phyloP scores from a whole-genome alignment of 1,284 basidiomycete species.

The Malassezia sp. region DNA sequence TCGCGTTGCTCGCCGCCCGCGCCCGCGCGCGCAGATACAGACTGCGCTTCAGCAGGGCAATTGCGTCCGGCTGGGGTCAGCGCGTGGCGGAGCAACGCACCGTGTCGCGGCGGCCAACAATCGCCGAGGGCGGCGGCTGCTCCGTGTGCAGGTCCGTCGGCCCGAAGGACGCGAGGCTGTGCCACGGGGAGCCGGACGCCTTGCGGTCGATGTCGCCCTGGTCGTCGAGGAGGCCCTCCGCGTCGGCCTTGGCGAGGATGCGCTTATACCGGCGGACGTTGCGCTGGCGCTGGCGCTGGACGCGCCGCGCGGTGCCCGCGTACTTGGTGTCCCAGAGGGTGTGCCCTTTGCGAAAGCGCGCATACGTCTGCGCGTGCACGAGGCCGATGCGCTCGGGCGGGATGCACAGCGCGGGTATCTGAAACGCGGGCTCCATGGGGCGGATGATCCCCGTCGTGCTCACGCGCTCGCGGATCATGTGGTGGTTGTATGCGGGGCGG shows the following conservation, averaged over 20 bases:
- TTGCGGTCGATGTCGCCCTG: constrained; percentile 1
- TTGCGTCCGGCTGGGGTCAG: constrained; percentile 6
- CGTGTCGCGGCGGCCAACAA: constrained; percentile 25
- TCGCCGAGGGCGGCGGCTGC: constrained; percentile 23
- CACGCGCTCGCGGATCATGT: constrained; percentile 78
- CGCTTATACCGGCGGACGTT: constrained; percentile 10
- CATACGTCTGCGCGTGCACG: constrained; percentile 45
- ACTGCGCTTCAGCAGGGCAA: constrained; percentile 11
- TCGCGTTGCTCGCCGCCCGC: too few species aligned
- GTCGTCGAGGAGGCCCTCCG: constrained; percentile 18
- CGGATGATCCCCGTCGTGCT: constrained; percentile 65
- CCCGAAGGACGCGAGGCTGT: constrained; percentile 17
- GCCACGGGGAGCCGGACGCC: constrained; percentile 11
- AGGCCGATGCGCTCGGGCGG: constrained; percentile 53
- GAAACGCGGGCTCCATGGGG: constrained; percentile 61
- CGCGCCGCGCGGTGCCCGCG: constrained; percentile 11
- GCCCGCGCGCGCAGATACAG: constrained; percentile 16
- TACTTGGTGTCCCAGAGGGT: constrained; percentile 28
- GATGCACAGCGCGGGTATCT: constrained; percentile 59
- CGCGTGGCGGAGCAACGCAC: neutral
- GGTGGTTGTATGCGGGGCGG: constrained; percentile 33
- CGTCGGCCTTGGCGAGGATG: constrained; percentile 17
- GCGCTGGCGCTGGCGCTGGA: constrained; percentile 14
- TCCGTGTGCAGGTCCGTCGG: constrained; percentile 21
- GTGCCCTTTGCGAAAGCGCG: constrained; percentile 27